Evolutionary conservation across 345 rosid species (phyloP), one percentile per base, ranked within the genome.

Genomic region (Combretum micranthum): DNA sequence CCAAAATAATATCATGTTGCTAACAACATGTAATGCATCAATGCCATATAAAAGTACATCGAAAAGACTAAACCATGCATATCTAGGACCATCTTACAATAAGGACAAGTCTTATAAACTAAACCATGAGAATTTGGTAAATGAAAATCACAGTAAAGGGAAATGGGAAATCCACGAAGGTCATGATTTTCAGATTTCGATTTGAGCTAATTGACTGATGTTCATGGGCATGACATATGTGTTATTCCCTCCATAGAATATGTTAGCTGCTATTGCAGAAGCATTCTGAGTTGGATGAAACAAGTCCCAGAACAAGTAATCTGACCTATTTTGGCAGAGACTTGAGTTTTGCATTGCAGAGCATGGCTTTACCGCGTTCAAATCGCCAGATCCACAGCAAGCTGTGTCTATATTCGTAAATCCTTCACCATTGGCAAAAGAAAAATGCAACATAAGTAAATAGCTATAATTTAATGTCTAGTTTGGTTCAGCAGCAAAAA

Each of bases 281-380:
- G 52, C 69, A 0, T 50, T 37, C 44, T 63, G 9, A 16, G 69
- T 48, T 12, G 66, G 72, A 57, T 64, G 70, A 48, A 42, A 64
- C 15, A 61, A 23, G 43, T 72, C 77, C 72, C 72, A 68, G 23
- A 72, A 68, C 46, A 64, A n/a, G 56, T 60, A 23, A 1, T 45
- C 55, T 0, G 0, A 0, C 1, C 45, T 47, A 47, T 64, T 47
- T 0, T 13, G 9, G 52, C 70, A 72, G 1, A 64, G 59, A 20
- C 25, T 59, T 15, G 72, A 26, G 12, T 17, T 50, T 20, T 39
- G 5, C 4, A 15, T 26, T 42, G 7, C 1, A 8, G 7, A 15
- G 44, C 69, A 59, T 9, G 15, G 43, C 12, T 48, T 43, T 32
- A 9, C 62, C 20, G 59, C 69, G 46, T 55, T 59, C 13, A 57